Conservation (phyloP, 352 stramenopile genomes). For the Globisporangium cederbergense region DNA sequence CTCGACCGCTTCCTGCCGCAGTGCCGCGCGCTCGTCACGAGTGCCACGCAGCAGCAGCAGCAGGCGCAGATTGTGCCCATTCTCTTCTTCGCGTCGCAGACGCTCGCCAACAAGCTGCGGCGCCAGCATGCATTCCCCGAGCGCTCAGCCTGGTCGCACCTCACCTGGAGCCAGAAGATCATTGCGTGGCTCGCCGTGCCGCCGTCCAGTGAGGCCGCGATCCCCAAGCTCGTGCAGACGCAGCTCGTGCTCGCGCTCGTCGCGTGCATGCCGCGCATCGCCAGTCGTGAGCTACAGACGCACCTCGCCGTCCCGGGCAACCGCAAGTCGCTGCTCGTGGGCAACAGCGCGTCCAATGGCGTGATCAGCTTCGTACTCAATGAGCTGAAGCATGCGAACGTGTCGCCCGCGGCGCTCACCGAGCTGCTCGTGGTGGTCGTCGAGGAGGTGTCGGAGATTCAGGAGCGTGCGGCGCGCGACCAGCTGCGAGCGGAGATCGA, state of each 20-base stretch:
- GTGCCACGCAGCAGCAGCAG: conserved; percentile 12
- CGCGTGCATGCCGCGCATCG: conserved; percentile 49
- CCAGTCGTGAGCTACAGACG: conserved; percentile 32
- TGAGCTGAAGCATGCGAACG: conserved; percentile 36
- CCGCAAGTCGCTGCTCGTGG: conserved; percentile 4
- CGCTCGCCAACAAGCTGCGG: conserved; percentile 77
- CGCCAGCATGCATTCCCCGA: conserved; percentile 45
- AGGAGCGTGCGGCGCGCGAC: conserved; percentile 40
- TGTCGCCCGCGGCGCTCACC: conserved; percentile 34
- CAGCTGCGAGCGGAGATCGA: conserved; percentile 64
- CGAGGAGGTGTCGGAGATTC: conserved; percentile 56
- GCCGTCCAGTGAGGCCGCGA: conserved; percentile 3
- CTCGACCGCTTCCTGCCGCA: conserved; percentile 57
- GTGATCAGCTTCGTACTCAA: conserved; percentile 60
- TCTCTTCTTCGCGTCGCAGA: conserved; percentile 80
- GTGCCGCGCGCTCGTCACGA: neutral
- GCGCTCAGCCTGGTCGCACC: conserved; percentile 21
- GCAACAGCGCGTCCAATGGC: conserved; percentile 12
- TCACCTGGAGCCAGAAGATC: conserved; percentile 45
- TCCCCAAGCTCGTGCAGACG: conserved; percentile 68
- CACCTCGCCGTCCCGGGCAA: conserved; percentile 15
- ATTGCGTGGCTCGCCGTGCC: conserved; percentile 46
- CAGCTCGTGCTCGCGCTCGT: conserved; percentile 72
- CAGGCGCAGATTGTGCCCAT: conserved; percentile 33
- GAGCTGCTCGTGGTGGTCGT: conserved; percentile 69